Evolutionary conservation across 106 monocot species (phyloP).

Genomic region (Apostasia shenzhenica): DNA sequence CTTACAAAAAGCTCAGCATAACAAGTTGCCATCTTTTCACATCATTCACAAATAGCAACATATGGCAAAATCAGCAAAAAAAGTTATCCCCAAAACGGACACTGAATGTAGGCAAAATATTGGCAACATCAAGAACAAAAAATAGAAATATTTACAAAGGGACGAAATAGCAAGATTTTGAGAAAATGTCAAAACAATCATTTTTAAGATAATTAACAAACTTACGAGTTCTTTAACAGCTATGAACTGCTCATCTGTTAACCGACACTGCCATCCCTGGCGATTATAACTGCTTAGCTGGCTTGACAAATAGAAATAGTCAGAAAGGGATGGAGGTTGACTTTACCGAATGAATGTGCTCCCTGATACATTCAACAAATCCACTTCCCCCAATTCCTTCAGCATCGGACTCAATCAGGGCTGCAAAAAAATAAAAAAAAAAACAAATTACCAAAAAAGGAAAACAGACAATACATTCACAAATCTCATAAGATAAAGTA

Average conservation of each 20-base stretch:
- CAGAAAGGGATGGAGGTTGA: not conserved
- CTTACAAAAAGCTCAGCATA: too few relatives aligned
- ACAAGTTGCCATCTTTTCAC: too few relatives aligned
- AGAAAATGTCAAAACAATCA: conserved; percentile 2
- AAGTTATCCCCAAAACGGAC: too few relatives aligned
- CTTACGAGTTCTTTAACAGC: conserved; percentile 98
- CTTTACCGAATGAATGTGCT: conserved; percentile 93
- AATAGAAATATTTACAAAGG: not conserved
- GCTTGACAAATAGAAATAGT: not conserved
- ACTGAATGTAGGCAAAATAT: too few relatives aligned
- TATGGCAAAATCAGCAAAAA: too few relatives aligned
- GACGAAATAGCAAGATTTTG: not conserved
- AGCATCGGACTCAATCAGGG: conserved; percentile 97
- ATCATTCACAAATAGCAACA: too few relatives aligned
- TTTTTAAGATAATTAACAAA: conserved; percentile 5
- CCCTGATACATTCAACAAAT: conserved; percentile 97
- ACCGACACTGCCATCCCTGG: conserved; percentile 98
- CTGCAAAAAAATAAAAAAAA: conserved; percentile 29
- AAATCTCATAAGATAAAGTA: not conserved
- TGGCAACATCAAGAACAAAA: not conserved
- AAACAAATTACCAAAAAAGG: not conserved
- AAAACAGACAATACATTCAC: not conserved
- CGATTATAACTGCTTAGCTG: conserved; percentile 5
- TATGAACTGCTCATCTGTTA: conserved; percentile 98
- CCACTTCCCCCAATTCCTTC: conserved; percentile 99